Base-by-base conservation (phyloP, 2,329 filamentous ascomycete genomes). In the Cadophora sp. region DNA sequence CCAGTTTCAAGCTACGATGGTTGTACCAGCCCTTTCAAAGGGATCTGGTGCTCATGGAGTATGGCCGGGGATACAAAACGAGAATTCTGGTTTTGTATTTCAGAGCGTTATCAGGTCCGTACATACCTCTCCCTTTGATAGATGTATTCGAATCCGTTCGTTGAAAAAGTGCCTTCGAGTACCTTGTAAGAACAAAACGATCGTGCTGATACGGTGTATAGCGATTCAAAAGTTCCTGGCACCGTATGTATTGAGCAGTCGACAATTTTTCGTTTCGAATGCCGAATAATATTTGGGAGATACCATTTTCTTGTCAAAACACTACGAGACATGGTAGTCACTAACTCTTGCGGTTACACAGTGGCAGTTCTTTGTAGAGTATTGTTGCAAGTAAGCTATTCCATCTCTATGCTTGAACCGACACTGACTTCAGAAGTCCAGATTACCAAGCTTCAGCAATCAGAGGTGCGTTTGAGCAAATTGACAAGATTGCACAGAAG, bases 281-380 rank as follows among this genome's bases (percentile, higher is more conserved):
- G 27, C 27, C 27, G 3, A 3, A 6, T 30, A 1, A 30, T 30
- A 4, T 30, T 30, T 6, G 3, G 27, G 27, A 30, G 27, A 30
- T n/a, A n/a, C n/a, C n/a, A n/a, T n/a, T n/a, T n/a, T n/a, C n/a
- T n/a, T n/a, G n/a, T n/a, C 4, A 33, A 33, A 33, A 9, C 30
- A 5, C 30, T 33, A 9, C 30, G 4, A 33, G 30, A 33, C 30
- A 39, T 11, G 36, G 36, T 2, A 39, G 11, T 39, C 11, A 9
- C 36, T 39, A 13, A 39, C 36, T 30, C 36, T 9, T 2, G 4
- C 36, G 27, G 27, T 27, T n/a, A n/a, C 2, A 3, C 8, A 5
- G 22, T 72, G 70, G 70, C 36, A 68, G 20, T 71, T 73, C 61
- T 73, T 66, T 53, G 68, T 73, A 20, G 71, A 73, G 45, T 71